Base-by-base conservation (phyloP, 192 early-diverging fungal species). In the Helicostylum pulchrum region DNA sequence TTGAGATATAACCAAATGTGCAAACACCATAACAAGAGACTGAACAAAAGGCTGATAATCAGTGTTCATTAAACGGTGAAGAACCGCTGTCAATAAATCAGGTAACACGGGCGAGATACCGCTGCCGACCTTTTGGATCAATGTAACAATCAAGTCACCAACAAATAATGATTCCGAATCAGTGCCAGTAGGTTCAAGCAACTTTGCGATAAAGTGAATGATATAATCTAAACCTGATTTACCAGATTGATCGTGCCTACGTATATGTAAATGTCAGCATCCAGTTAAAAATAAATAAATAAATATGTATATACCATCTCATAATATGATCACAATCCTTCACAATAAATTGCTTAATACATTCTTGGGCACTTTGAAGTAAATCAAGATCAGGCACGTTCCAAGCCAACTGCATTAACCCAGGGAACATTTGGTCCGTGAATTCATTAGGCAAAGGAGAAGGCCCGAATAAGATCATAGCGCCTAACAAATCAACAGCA, bases 351-450 rank as follows among this genome's bases (percentile, higher is more conserved):
- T 78, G 81, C 54, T 87, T 90, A 14, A 99, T 75, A 32, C 90
- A 93, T 39, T 91, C 81, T 77, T 95, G 89, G 6, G 92, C 92
- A 64, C 89, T 95, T 76, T 97, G 96, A 44, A 96, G 77, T 47
- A 96, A 83, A 44, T 87, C 83, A 54, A 75, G 78, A 66, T 99
- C 92, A 43, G 85, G 86, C 14, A 81, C 80, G 7, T 71, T 74
- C 58, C 85, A 77, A 51, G 94, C 70, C 9, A 92, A 79, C 43
- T 80, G 83, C 77, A 98, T 91, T 39, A 98, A 76, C 19, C 74
- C 72, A 7, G 92, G 92, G 72, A 95, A 97, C 49, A 97, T 80
- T 44, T 87, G 79, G 14, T 88, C 76, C 1, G 88, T 80, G 51
- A 90, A 92, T 45, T 80, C 79, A 0, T 69, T 53, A 7, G 94